Conservation (phyloP, 352 stramenopile species). For the Pythium diclinum region DNA sequence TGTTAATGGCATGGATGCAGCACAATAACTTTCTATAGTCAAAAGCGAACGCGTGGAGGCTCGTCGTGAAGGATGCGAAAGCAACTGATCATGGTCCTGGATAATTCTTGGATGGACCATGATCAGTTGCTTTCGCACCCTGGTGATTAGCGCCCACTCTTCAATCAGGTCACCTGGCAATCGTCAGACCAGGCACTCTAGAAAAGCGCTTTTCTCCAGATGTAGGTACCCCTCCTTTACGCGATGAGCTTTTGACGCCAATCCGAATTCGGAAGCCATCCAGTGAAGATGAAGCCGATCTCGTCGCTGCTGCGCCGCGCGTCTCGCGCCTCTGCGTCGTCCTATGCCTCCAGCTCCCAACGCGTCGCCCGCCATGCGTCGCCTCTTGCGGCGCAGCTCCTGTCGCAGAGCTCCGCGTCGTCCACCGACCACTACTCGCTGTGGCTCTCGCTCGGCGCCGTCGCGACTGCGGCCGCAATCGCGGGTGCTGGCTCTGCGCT, state of each 20-base stretch:
- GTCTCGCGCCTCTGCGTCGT: background rate
- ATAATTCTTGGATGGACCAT: no score
- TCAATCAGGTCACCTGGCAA: no score
- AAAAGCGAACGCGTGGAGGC: no score
- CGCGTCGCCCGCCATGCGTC: background rate
- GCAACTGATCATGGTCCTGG: no score
- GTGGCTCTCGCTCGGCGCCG: conserved; percentile 7
- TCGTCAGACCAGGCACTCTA: background rate
- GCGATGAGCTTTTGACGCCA: background rate
- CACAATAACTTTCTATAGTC: no score
- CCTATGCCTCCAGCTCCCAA: background rate
- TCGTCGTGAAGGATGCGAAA: no score
- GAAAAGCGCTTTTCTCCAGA: background rate
- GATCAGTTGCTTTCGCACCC: no score
- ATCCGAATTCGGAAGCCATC: background rate
- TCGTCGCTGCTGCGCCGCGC: background rate
- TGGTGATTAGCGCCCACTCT: no score
- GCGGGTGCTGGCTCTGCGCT: background rate
- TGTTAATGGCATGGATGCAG: no score
- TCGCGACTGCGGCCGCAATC: background rate
- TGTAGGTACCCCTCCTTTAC: no score
- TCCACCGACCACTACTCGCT: background rate
- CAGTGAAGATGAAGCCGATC: background rate
- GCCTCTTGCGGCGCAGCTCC: background rate
- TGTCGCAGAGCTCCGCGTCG: background rate